These are phyloP conservation scores for Cornus kousa DNA, from an alignment of 148 eudicot species.

Conservation along the genomic window DNA sequence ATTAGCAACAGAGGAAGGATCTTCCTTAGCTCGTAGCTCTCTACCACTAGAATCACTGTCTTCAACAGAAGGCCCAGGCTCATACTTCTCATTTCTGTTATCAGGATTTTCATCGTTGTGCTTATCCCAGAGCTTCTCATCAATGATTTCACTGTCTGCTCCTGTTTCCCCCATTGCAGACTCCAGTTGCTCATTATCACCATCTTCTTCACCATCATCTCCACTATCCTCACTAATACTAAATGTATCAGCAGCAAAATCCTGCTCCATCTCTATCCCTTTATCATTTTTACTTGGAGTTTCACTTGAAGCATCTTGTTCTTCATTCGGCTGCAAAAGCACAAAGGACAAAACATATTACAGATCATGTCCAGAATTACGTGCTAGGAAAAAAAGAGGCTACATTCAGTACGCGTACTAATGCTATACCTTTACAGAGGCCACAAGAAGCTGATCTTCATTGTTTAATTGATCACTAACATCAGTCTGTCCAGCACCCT, in stretches of 20 bases:
- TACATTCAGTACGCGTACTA: neutral
- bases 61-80: constrained; percentile 64
- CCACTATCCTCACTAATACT: constrained; percentile 87
- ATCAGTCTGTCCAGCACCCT: constrained; percentile 76
- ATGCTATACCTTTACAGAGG: constrained; percentile 61
- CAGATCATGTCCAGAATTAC: neutral
- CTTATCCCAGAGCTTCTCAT: constrained; percentile 70
- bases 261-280: constrained; percentile 85
- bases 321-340: constrained; percentile 55
- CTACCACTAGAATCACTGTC: constrained; percentile 52
- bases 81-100: constrained; percentile 58
- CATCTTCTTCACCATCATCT: constrained; percentile 49
- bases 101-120: constrained; percentile 63
- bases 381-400: neutral
- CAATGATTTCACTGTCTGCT: constrained; percentile 48
- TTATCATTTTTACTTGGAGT: constrained; percentile 59
- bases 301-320: constrained; percentile 47
- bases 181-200: constrained; percentile 59
- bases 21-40: constrained; percentile 91
- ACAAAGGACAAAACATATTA: constrained; percentile 2
- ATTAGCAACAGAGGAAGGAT: constrained; percentile 40
- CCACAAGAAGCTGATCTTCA: constrained; percentile 89
- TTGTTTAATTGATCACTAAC: constrained; percentile 86
- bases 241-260: constrained; percentile 55
- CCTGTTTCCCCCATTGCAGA: constrained; percentile 79